These are phyloP conservation scores for Globisporangium ultimum DNA, from an alignment of 352 stramenopile genomes.

Conservation along the genomic window DNA sequence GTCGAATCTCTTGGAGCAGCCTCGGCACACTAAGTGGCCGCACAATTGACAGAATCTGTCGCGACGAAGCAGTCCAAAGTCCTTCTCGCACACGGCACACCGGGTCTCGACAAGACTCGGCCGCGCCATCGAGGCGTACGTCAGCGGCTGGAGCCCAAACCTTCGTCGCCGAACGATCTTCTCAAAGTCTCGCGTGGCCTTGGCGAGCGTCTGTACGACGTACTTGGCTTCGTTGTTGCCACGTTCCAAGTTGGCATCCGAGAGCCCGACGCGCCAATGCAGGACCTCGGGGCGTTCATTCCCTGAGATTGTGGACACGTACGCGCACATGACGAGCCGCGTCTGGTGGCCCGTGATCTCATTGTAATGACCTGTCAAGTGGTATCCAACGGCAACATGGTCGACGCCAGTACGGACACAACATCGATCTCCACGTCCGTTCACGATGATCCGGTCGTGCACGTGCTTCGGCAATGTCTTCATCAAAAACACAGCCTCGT, in stretches of 20 bases:
- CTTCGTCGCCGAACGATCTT: slow-evolving; percentile 53
- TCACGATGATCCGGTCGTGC: slow-evolving; percentile 29
- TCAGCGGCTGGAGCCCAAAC: slow-evolving; percentile 48
- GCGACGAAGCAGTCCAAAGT: slow-evolving; percentile 51
- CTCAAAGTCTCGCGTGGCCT: slow-evolving; percentile 48
- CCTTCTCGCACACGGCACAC: slow-evolving; percentile 46
- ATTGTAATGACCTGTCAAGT: slow-evolving; percentile 47
- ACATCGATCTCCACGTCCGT: slow-evolving; percentile 8
- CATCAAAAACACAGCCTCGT: slow-evolving; percentile 65
- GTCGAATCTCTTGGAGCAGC: slow-evolving; percentile 67
- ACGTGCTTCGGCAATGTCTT: slow-evolving; percentile 51
- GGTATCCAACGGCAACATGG: slow-evolving; percentile 62
- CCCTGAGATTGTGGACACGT: slow-evolving; percentile 19
- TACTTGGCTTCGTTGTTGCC: slow-evolving; percentile 41
- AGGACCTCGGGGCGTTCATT: slow-evolving; percentile 11
- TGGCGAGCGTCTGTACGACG: slow-evolving; percentile 44
- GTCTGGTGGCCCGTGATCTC: slow-evolving; percentile 50
- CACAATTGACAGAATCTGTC: slow-evolving; percentile 69
- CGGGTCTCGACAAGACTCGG: slow-evolving; percentile 20
- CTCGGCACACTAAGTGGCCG: slow-evolving; percentile 49
- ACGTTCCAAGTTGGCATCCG: slow-evolving; percentile 1
- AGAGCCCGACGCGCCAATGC: slow-evolving; percentile 12
- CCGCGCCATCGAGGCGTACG: slow-evolving; percentile 29
- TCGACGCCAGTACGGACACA: slow-evolving; percentile 37
- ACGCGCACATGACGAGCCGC: slow-evolving; percentile 55